Evolutionary conservation across 2,329 filamentous ascomycete species (phyloP).

Genomic region (Trichoderma koningii): DNA sequence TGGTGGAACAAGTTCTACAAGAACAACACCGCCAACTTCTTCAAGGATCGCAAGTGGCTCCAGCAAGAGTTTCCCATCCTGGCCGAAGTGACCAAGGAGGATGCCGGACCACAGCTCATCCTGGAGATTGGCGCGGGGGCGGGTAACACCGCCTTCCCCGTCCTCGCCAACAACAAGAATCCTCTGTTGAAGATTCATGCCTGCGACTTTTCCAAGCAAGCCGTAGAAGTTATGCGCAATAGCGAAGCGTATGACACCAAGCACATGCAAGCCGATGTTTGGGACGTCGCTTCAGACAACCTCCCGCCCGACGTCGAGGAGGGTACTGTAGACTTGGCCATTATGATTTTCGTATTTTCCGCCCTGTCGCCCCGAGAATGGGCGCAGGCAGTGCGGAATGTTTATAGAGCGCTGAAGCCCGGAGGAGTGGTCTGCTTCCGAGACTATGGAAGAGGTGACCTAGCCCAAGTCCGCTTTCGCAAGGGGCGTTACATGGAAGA

Average conservation of each 20-base stretch:
- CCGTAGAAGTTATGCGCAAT: slow-evolving; percentile 85
- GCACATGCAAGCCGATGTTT: slow-evolving; percentile 85
- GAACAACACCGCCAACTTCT: slow-evolving; percentile 96
- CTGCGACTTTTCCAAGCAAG: slow-evolving; percentile 94
- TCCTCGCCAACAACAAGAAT: slow-evolving; percentile 83
- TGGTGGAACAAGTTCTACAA: slow-evolving; percentile 99
- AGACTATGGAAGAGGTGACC: slow-evolving; percentile 92
- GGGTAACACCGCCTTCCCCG: slow-evolving; percentile 93
- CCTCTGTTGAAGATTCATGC: slow-evolving; percentile 80
- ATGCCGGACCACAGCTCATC: slow-evolving; percentile 69
- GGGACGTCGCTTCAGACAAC: slow-evolving; percentile 76
- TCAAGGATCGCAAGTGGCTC: slow-evolving; percentile 98
- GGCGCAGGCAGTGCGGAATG: slow-evolving; percentile 77
- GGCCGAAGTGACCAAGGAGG: slow-evolving; percentile 69
- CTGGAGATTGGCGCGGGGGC: slow-evolving; percentile 94
- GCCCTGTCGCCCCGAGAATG: slow-evolving; percentile 85
- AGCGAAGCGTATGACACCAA: slow-evolving; percentile 74
- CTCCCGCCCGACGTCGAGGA: slow-evolving; percentile 77
- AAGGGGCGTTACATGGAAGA: slow-evolving; percentile 92
- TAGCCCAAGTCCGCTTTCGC: slow-evolving; percentile 96
- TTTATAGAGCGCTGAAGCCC: slow-evolving; percentile 81
- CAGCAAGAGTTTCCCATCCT: slow-evolving; percentile 93
- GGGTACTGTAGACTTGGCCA: slow-evolving; percentile 83
- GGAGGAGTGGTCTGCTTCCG: slow-evolving; percentile 93
- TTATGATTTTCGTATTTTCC: slow-evolving; percentile 98